Evolutionary conservation across 768 basidiomycete species (phyloP).

Genomic region (Lentinula raphanica): DNA sequence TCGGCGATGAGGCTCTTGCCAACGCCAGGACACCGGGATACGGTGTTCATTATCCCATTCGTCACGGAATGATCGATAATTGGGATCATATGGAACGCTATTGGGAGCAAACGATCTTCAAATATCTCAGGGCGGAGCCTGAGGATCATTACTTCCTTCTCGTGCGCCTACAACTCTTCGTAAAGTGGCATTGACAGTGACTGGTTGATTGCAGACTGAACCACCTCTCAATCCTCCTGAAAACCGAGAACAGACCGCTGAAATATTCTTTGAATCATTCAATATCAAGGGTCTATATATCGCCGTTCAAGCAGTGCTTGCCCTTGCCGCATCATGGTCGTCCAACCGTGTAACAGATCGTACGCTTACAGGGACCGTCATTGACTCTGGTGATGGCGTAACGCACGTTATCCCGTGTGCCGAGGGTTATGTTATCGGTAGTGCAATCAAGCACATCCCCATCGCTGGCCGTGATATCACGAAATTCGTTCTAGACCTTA

Average conservation of each 20-base stretch:
- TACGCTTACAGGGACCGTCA: constrained; percentile 93
- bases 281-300: constrained; percentile 99
- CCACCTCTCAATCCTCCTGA: constrained; percentile 97
- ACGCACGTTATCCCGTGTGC: constrained; percentile 96
- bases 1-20: constrained; percentile 95
- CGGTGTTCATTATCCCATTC: constrained; percentile 92
- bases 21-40: constrained; percentile 95
- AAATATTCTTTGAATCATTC: constrained; percentile 99
- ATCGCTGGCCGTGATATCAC: constrained; percentile 98
- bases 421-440: constrained; percentile 98
- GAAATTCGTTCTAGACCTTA: constrained; percentile 90
- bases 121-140: constrained; percentile 96
- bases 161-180: constrained; percentile 44
- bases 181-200: background rate
- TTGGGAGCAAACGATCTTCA: constrained; percentile 99
- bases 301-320: constrained; percentile 96
- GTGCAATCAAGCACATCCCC: constrained; percentile 97
- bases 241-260: constrained; percentile 97
- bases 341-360: constrained; percentile 86
- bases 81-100: constrained; percentile 99
- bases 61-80: constrained; percentile 96
- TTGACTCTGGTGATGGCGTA: constrained; percentile 98
- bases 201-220: constrained; percentile 71
- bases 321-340: constrained; percentile 96
- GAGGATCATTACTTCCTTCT: constrained; percentile 98